A percentile compares a stretch with the other conserved stretches of the same genome.
Evolutionary conservation across 2,329 filamentous ascomycete genomes (phyloP).

Genomic region (Xylaria sp.): DNA sequence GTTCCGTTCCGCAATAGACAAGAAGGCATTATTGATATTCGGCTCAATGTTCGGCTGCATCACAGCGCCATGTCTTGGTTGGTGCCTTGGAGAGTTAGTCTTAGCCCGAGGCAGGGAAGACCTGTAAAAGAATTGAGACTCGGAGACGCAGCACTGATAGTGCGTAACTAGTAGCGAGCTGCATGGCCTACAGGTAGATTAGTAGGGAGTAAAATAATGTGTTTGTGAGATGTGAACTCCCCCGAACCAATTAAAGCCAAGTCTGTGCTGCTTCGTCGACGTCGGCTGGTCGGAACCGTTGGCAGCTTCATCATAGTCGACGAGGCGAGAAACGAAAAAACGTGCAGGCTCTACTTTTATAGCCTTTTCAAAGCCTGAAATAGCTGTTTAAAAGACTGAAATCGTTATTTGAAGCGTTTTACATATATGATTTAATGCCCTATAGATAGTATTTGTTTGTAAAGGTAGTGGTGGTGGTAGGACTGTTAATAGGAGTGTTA

Average conservation of each 20-base stretch:
- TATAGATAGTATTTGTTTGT: too few species aligned
- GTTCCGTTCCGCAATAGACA: conserved; percentile 8
- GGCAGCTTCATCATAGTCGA: not conserved
- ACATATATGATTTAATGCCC: too few species aligned
- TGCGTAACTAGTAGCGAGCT: not conserved
- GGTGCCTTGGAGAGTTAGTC: conserved; percentile 12
- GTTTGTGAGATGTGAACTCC: conserved; percentile 18
- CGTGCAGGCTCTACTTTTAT: too few species aligned
- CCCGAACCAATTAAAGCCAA: conserved; percentile 26
- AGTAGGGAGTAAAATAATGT: not conserved
- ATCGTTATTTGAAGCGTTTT: too few species aligned
- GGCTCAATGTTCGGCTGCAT: conserved; percentile 41
- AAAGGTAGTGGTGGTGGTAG: too few species aligned
- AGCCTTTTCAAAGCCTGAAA: too few species aligned
- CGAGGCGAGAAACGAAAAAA: too few species aligned
- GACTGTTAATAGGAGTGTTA: too few species aligned
- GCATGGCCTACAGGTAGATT: not conserved
- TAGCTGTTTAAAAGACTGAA: too few species aligned
- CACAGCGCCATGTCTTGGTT: conserved; percentile 44
- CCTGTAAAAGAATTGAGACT: conserved; percentile 1
- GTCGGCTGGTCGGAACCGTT: conserved; percentile 10
- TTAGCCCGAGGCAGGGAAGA: conserved; percentile 12
- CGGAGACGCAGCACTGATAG: conserved; percentile 6
- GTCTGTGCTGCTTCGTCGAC: conserved; percentile 4
- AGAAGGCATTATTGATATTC: conserved; percentile 34